These are phyloP conservation scores for Vigna nakashimae DNA, from an alignment of 306 rosid species.

Conservation along the genomic window DNA sequence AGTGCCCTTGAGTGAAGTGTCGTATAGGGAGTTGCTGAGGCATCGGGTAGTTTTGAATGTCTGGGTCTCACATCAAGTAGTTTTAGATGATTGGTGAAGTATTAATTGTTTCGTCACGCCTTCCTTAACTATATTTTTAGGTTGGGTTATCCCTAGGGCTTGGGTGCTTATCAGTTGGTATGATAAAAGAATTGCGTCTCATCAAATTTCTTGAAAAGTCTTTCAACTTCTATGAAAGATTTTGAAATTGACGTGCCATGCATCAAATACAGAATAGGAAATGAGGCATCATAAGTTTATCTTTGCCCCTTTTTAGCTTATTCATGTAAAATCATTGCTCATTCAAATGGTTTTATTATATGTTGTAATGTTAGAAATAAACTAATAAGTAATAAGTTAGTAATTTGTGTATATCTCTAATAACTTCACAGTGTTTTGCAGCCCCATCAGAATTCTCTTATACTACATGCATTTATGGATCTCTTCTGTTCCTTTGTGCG, in stretches of 20 bases:
- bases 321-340: constrained; percentile 39
- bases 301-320: constrained; percentile 3
- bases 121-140: background rate
- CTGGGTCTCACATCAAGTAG: background rate
- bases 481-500: constrained; percentile 96
- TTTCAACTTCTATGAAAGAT: constrained; percentile 20
- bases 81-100: background rate
- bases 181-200: background rate
- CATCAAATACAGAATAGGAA: constrained; percentile 35
- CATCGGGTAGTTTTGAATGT: no score
- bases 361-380: constrained; percentile 28
- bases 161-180: background rate
- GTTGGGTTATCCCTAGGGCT: background rate
- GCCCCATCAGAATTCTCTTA: constrained; percentile 98
- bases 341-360: constrained; percentile 21
- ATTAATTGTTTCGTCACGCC: background rate
- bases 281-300: constrained; percentile 6
- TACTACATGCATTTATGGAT: constrained; percentile 93
- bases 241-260: constrained; percentile 11
- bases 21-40: background rate
- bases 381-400: constrained; percentile 32
- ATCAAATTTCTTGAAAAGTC: background rate
- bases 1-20: background rate
- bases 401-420: constrained; percentile 60
- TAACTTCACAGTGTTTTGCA: constrained; percentile 88